Evolutionary conservation across 1,139 yeast species (phyloP).

Genomic region (Yamadazyma sp.): DNA sequence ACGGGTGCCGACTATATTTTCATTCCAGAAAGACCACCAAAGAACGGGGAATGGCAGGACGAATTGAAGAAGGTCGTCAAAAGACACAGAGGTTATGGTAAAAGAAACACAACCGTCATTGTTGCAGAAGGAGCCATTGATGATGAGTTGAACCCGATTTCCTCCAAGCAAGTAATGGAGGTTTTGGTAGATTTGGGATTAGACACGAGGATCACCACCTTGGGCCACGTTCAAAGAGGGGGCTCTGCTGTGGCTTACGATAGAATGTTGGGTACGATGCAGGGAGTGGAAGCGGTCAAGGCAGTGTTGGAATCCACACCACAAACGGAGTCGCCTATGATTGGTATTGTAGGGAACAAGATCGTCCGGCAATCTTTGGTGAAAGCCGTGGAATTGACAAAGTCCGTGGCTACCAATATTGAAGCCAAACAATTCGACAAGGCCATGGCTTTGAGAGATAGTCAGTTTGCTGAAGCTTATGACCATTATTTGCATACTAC

Average conservation of each 20-base stretch:
- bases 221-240: conserved; percentile 87
- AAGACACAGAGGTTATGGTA: conserved; percentile 68
- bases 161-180: conserved; percentile 65
- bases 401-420: conserved; percentile 68
- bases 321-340: conserved; percentile 73
- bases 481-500: conserved; percentile 68
- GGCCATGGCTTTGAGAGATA: conserved; percentile 75
- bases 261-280: conserved; percentile 71
- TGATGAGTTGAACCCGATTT: conserved; percentile 61
- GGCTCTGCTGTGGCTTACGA: conserved; percentile 84
- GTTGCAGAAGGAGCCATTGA: conserved; percentile 86
- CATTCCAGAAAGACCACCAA: conserved; percentile 77
- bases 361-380: conserved; percentile 68
- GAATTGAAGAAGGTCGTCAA: conserved; percentile 65
- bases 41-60: conserved; percentile 60
- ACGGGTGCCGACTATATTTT: conserved; percentile 80
- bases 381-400: conserved; percentile 70
- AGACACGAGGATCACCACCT: conserved; percentile 75
- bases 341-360: conserved; percentile 71
- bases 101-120: conserved; percentile 75
- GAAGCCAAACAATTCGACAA: conserved; percentile 58
- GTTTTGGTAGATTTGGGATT: conserved; percentile 70
- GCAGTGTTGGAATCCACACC: conserved; percentile 73
- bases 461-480: conserved; percentile 81
- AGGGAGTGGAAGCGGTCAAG: conserved; percentile 82